Evolutionary conservation across 2,329 filamentous ascomycete species (phyloP), one percentile per base, ranked within the genome.

Genomic region (Fusarium austroafricanum): DNA sequence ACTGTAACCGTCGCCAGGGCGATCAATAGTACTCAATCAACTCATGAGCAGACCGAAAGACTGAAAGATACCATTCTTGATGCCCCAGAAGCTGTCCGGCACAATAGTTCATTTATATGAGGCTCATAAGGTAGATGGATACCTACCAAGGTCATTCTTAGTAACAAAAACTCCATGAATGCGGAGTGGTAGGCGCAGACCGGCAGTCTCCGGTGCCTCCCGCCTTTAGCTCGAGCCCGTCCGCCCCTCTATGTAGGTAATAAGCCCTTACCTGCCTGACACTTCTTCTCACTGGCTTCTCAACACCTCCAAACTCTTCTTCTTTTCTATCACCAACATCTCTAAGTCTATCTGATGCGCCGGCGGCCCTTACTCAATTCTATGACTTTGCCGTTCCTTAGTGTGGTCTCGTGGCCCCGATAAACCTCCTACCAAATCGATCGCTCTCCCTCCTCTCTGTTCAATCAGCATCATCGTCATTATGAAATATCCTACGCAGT

Each of bases 151-250:
- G 18, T 43, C 18, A 43, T 43, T 46, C 39, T 26, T 28, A 26
- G 18, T 55, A 37, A 47, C 29, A 60, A 33, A 60, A 62, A 42
- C 29, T 26, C 26, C 26, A 26, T 26, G 15, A 10, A 55, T 20
- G 57, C 31, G 39, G 46, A 23, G 33, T 52, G 45, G 15, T 12
- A n/a, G 29, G 31, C 11, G 23, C 15, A 23, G 6, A 39, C 15
- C 52, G 59, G 59, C 29, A 47, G 52, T 52, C 45, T 26, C 52
- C 51, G 31, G 38, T 46, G 29, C 59, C 60, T 64, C 52, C 61
- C 45, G 52, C 21, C 15, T 15, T 51, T 64, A 51, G 60, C 44
- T 62, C 37, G 10, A 58, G 43, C 40, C 18, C 6, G 10, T 31
- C 29, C 10, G 26, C 49, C 53, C 18, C 35, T 51, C 26, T 51